These are phyloP conservation scores for Lophiostoma macrostomum DNA, from an alignment of 495 filamentous ascomycete genomes.

Conservation along the genomic window DNA sequence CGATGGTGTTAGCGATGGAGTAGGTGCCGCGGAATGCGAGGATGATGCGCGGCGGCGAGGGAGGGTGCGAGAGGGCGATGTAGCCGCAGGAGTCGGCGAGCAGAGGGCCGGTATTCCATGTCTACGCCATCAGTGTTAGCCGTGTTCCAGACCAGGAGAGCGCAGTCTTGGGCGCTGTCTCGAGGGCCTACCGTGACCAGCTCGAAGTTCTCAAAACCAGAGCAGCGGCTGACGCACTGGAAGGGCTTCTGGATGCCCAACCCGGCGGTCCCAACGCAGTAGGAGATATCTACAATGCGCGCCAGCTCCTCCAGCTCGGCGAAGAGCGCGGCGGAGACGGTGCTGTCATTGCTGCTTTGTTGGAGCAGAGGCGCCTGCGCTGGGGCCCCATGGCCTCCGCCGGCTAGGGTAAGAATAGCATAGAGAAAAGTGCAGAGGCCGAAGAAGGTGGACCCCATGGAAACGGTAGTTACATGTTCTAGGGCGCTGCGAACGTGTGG, in stretches of 20 bases:
- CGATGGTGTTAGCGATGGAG: conserved; percentile 82
- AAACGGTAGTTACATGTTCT: conserved; percentile 26
- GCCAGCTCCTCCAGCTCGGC: conserved; percentile 78
- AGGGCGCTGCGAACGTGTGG: background rate
- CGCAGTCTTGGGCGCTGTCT: background rate
- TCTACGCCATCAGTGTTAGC: conserved; percentile 42
- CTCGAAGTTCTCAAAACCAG: conserved; percentile 73
- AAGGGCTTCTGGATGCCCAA: conserved; percentile 78
- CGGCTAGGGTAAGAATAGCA: background rate
- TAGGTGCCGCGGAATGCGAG: conserved; percentile 96
- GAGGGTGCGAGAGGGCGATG: conserved; percentile 75
- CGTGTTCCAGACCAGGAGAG: background rate
- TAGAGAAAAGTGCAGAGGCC: conserved; percentile 20
- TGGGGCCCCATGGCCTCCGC: background rate
- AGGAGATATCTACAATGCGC: conserved; percentile 87
- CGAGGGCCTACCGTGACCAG: conserved; percentile 58
- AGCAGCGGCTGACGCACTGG: conserved; percentile 75
- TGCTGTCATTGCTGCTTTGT: conserved; percentile 34
- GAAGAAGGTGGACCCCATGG: conserved; percentile 17
- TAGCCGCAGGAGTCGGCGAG: conserved; percentile 93
- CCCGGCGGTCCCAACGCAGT: conserved; percentile 79
- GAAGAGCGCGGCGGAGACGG: conserved; percentile 67
- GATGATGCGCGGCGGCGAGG: conserved; percentile 61
- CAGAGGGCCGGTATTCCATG: conserved; percentile 86
- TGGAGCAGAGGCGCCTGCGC: conserved; percentile 29